Percentiles rank a stretch among this genome's conserved stretches.
Conservation (phyloP, 768 basidiomycete species). For the Boletus subparvulus region DNA sequence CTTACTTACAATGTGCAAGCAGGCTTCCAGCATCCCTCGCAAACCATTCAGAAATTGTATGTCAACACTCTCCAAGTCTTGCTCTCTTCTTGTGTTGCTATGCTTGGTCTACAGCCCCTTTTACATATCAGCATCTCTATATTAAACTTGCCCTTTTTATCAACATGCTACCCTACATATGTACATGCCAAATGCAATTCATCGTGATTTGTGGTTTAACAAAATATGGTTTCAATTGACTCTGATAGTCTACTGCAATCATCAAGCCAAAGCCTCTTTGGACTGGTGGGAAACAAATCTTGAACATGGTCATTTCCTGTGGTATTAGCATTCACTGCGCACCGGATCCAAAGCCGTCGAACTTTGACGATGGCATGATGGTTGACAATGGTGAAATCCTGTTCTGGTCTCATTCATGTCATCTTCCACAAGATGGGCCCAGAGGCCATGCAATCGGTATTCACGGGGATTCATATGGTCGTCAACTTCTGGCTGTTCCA, state of each 20-base stretch:
- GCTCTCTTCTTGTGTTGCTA: too few species aligned
- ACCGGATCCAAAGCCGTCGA: conserved; percentile 73
- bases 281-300: conserved; percentile 91
- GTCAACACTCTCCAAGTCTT: too few species aligned
- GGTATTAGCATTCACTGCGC: conserved; percentile 91
- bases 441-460: conserved; percentile 83
- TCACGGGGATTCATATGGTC: conserved; percentile 93
- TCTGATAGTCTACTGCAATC: conserved; percentile 55
- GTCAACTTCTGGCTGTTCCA: conserved; percentile 99
- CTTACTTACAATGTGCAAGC: too few species aligned
- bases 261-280: conserved; percentile 98
- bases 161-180: too few species aligned
- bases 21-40: too few species aligned
- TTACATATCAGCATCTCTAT: too few species aligned
- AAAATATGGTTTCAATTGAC: too few species aligned
- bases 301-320: conserved; percentile 87
- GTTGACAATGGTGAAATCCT: conserved; percentile 97
- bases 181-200: too few species aligned
- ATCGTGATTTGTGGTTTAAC: too few species aligned
- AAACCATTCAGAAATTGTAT: too few species aligned
- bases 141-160: too few species aligned
- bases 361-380: conserved; percentile 90
- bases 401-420: conserved; percentile 89
- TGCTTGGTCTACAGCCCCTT: too few species aligned
- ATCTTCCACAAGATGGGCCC: conserved; percentile 97